Evolutionary conservation across 129 eudicot species (phyloP).

Genomic region (Helichrysum umbraculigerum): DNA sequence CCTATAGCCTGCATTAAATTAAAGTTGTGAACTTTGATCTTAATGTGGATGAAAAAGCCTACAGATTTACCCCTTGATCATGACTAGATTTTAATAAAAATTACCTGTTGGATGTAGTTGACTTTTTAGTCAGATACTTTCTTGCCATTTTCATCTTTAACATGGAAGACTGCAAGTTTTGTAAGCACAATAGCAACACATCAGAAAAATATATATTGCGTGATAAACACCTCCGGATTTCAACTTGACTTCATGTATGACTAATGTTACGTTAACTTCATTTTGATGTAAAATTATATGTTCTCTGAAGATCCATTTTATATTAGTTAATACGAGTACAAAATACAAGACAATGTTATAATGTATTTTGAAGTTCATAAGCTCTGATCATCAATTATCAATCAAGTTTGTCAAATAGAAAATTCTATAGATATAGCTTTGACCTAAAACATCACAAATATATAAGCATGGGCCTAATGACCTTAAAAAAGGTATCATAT

Average conservation of each 20-base stretch:
- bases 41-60: neutral
- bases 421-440: neutral
- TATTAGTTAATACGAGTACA: neutral
- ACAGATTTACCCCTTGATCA: neutral
- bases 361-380: too few species aligned
- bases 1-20: conserved; percentile 47
- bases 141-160: conserved; percentile 65
- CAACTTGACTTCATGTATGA: neutral
- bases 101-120: conserved; percentile 67
- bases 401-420: neutral
- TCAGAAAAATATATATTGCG: conserved; percentile 11
- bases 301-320: neutral
- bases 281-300: conserved; percentile 1
- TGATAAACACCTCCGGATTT: neutral
- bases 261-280: neutral
- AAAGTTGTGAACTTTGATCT: neutral
- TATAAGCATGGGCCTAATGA: neutral
- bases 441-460: neutral
- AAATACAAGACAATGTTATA: neutral
- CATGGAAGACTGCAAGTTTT: conserved; percentile 63
- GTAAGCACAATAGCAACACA: neutral
- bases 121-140: conserved; percentile 53
- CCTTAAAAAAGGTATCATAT: too few species aligned
- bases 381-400: neutral
- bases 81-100: neutral